Evolutionary conservation across 2,329 filamentous ascomycete species (phyloP).

Genomic region (Colletotrichum falcatum): DNA sequence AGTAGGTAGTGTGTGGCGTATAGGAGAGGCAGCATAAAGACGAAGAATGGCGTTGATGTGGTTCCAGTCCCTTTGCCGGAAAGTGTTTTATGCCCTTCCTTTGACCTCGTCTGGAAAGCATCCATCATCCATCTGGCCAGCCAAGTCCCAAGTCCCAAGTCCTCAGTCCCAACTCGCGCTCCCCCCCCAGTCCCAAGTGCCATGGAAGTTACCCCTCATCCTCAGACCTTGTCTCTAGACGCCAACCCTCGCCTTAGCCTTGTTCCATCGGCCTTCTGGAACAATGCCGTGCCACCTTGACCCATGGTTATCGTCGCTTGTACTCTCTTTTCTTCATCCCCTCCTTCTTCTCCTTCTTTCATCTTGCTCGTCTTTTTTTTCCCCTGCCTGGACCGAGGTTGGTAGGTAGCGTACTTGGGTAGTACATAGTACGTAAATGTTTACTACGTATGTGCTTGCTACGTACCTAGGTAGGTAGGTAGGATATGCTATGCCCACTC

Average conservation of each 20-base stretch:
- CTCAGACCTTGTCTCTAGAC: neutral
- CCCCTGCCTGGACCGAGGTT: neutral
- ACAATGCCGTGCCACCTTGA: constrained; percentile 26
- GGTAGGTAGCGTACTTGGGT: too few relatives aligned
- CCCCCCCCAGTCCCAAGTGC: neutral
- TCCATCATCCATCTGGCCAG: neutral
- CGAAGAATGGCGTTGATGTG: neutral
- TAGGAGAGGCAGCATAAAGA: neutral
- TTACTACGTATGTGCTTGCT: too few relatives aligned
- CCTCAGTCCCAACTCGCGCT: too few relatives aligned
- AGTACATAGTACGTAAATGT: too few relatives aligned
- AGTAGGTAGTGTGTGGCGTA: too few relatives aligned
- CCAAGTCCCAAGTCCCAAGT: neutral
- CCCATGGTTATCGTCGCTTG: neutral
- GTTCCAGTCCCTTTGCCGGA: neutral
- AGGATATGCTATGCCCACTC: too few relatives aligned
- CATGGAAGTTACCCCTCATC: neutral
- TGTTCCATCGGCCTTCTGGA: constrained; percentile 40
- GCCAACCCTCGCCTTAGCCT: constrained; percentile 16
- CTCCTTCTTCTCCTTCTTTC: neutral
- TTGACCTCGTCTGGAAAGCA: neutral
- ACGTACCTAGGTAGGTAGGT: too few relatives aligned
- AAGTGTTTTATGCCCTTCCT: too few relatives aligned
- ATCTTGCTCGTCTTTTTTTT: neutral
- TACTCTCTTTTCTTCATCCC: neutral